These are phyloP conservation scores for Gossypioides kirkii DNA, from an alignment of 345 rosid species.

Conservation along the genomic window DNA sequence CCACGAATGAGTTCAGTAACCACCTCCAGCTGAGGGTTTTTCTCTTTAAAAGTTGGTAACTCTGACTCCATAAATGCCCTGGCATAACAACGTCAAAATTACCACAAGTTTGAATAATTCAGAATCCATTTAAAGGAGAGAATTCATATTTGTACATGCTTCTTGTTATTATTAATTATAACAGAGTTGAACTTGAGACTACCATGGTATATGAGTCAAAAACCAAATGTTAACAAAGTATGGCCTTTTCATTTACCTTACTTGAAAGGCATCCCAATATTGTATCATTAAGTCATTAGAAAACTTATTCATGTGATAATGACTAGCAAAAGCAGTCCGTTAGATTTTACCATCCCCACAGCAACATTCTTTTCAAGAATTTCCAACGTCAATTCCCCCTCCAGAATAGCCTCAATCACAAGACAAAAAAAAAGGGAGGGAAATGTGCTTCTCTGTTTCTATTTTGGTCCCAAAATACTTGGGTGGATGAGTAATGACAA, in stretches of 20 bases:
- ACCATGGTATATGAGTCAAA: background rate
- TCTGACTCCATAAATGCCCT: conserved; percentile 87
- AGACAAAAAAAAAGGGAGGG: background rate
- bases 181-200: background rate
- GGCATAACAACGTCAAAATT: conserved; percentile 3
- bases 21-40: conserved; percentile 74
- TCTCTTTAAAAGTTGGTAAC: conserved; percentile 54
- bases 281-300: background rate
- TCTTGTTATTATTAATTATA: background rate
- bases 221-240: background rate
- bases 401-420: background rate
- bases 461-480: background rate
- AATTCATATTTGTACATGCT: background rate
- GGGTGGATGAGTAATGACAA: background rate
- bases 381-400: background rate
- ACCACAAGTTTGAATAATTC: background rate
- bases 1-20: conserved; percentile 68
- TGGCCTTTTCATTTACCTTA: background rate
- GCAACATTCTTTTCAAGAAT: background rate
- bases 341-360: background rate
- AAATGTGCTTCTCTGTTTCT: background rate
- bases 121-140: background rate
- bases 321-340: background rate
- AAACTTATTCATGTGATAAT: background rate
- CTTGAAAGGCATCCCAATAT: background rate